Evolutionary conservation across 202 grass and related monocot genomes (phyloP).

Genomic region (Schoenoplectus tabernaemontani): DNA sequence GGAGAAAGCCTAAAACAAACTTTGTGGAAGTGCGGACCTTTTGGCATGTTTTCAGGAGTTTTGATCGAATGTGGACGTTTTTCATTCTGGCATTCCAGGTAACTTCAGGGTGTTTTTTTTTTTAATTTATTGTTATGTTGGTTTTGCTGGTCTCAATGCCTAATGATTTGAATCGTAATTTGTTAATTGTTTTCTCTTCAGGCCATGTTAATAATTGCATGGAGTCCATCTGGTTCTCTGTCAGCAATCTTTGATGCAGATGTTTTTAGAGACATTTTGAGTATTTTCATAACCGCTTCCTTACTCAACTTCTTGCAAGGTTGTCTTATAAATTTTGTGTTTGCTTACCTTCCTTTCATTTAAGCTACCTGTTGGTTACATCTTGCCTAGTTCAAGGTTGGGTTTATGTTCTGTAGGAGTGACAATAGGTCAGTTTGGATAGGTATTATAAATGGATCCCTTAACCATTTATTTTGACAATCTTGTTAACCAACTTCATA

Average conservation of each 20-base stretch:
- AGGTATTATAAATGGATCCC: background rate
- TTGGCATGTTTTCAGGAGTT: conserved; percentile 95
- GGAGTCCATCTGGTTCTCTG: conserved; percentile 54
- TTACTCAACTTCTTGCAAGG: conserved; percentile 93
- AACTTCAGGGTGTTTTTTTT: conserved; percentile 13
- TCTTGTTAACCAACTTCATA: too few species aligned
- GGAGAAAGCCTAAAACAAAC: conserved; percentile 77
- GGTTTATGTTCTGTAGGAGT: background rate
- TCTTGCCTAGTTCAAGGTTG: background rate
- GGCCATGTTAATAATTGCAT: conserved; percentile 96
- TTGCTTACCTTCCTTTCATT: background rate
- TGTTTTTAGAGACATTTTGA: conserved; percentile 76
- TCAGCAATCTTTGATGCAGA: conserved; percentile 59
- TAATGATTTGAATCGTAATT: background rate
- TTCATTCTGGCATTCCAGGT: conserved; percentile 94
- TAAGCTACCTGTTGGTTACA: background rate
- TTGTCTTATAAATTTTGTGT: conserved; percentile 24
- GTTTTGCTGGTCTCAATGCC: background rate
- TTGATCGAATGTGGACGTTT: conserved; percentile 97
- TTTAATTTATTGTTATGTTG: background rate
- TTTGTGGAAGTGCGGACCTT: conserved; percentile 99
- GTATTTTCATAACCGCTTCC: conserved; percentile 92
- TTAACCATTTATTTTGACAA: too few species aligned
- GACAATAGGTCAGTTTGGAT: background rate
- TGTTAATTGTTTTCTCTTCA: conserved; percentile 32